These are phyloP conservation scores for Oryza brachyantha DNA, from an alignment of 176 grass and related monocot species.

Conservation along the genomic window DNA sequence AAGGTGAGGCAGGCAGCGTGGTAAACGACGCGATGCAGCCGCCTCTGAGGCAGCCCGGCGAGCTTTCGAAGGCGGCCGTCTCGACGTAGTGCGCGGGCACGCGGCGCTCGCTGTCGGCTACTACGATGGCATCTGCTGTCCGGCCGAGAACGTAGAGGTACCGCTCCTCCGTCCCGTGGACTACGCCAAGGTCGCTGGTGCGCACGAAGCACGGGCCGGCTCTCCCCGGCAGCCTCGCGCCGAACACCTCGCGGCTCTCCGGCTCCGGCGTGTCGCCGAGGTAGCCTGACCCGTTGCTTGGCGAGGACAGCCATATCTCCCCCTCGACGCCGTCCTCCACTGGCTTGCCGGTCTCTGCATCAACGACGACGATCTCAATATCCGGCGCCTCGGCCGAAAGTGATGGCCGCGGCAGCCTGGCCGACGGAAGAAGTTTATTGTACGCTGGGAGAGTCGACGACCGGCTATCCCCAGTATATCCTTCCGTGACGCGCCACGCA, in stretches of 20 bases:
- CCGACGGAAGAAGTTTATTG: constrained; percentile 43
- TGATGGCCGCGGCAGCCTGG: constrained; percentile 4
- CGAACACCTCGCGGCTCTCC: constrained; percentile 30
- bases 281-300: constrained; percentile 57
- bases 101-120: neutral
- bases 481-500: constrained; percentile 27
- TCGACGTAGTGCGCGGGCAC: constrained; percentile 49
- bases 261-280: constrained; percentile 18
- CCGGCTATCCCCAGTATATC: no score
- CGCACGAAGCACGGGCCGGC: constrained; percentile 25
- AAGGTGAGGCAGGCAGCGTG: neutral
- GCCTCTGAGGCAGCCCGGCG: constrained; percentile 16
- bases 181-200: constrained; percentile 40
- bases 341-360: constrained; percentile 25
- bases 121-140: constrained; percentile 6
- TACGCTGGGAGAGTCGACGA: constrained; percentile 24
- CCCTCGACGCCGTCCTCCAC: constrained; percentile 50
- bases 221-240: constrained; percentile 4
- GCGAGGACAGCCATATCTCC: constrained; percentile 51
- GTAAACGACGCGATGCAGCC: constrained; percentile 39
- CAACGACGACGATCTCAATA: constrained; percentile 19
- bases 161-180: constrained; percentile 35
- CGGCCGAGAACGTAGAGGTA: constrained; percentile 51
- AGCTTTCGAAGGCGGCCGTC: constrained; percentile 20
- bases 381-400: neutral